A percentile compares a stretch with the other conserved stretches of the same genome.
phyloP scores from a whole-genome alignment of 2,329 filamentous ascomycete species.

The Aspergillus calidoustus region DNA sequence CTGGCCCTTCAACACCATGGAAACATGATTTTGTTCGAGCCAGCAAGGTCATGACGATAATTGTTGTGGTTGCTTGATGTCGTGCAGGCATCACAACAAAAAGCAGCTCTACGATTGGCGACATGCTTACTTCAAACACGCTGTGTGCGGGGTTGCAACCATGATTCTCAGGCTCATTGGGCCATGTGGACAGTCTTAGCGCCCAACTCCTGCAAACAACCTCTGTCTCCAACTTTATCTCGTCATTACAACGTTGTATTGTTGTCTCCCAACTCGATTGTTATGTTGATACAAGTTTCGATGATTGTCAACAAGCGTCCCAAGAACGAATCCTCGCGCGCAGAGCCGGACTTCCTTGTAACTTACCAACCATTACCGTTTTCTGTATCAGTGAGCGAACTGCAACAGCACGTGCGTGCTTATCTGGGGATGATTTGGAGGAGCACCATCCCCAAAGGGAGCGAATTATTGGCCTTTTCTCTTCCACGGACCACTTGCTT shows the following conservation, averaged over 20 bases:
- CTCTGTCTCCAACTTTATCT: conserved; percentile 25
- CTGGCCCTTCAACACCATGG: not conserved
- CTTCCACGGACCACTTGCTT: not conserved
- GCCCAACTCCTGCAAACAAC: conserved; percentile 19
- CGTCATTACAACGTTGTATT: conserved; percentile 7
- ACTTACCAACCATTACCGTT: conserved; percentile 3
- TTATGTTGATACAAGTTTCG: not conserved
- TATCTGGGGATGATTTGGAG: not conserved
- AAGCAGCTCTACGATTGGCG: conserved; percentile 10
- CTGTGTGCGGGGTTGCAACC: conserved; percentile 24
- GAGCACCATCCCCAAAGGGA: not conserved
- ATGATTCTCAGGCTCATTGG: conserved; percentile 22
- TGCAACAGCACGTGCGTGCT: not conserved
- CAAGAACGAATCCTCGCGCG: not conserved
- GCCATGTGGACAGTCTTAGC: conserved; percentile 15
- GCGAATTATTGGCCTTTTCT: conserved; percentile 1
- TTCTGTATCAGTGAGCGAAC: not conserved
- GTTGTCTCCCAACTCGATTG: not conserved
- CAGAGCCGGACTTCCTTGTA: not conserved
- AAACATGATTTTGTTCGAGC: conserved; percentile 5
- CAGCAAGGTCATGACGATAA: not conserved
- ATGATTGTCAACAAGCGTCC: conserved; percentile 4
- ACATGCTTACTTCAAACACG: conserved; percentile 13
- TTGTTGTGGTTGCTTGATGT: conserved; percentile 6
- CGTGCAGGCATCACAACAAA: conserved; percentile 7